These are phyloP conservation scores for Thraustochytrium striatum DNA, from an alignment of 352 stramenopile species.

Conservation along the genomic window DNA sequence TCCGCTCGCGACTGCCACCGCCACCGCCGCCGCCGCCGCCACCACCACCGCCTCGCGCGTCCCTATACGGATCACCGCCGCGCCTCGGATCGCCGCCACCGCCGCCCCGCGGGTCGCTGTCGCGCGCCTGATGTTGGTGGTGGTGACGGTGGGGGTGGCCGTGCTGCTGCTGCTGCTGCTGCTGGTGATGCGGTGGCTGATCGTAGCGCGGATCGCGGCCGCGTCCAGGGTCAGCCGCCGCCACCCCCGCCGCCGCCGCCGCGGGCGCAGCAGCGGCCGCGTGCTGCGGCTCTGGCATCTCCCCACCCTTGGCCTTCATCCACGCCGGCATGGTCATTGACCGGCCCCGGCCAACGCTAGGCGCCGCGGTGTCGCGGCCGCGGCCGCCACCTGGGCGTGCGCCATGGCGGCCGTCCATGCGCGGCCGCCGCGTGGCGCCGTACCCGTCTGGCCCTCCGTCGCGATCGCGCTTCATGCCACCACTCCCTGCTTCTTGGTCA, in stretches of 20 bases:
- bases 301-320: neutral
- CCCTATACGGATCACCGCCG: neutral
- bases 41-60: neutral
- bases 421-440: neutral
- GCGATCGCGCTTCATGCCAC: neutral
- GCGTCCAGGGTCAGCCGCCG: neutral
- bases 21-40: neutral
- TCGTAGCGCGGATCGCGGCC: neutral
- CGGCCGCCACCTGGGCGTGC: neutral
- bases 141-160: no score
- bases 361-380: neutral
- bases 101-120: neutral
- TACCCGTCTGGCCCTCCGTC: no score
- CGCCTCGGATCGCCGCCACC: neutral
- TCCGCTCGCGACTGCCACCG: neutral
- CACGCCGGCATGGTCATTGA: slow-evolving; percentile 12
- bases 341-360: neutral
- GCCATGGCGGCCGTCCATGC: no score
- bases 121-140: no score
- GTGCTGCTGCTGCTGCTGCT: slow-evolving; percentile 8
- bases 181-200: neutral
- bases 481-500: neutral
- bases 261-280: neutral
- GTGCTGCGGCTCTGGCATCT: neutral
- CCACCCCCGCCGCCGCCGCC: neutral